Conservation (phyloP, 257 asterid species). For the Solanum pinnatisectum region DNA sequence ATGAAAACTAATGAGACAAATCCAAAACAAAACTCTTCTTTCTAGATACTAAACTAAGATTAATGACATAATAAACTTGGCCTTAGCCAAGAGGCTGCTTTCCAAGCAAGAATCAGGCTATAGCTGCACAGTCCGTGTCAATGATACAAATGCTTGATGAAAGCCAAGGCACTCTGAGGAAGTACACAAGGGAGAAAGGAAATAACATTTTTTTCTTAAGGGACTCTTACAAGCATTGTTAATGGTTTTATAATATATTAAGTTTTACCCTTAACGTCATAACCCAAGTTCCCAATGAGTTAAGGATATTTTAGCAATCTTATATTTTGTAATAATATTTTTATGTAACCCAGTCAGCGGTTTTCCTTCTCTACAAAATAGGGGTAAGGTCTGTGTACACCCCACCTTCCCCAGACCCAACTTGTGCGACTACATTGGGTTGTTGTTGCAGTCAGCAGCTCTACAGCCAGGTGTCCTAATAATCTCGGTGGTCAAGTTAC, state of each 20-base stretch:
- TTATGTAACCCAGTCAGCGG: background rate
- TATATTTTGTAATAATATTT: background rate
- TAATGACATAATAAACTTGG: background rate
- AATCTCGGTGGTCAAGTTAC: background rate
- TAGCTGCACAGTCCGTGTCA: background rate
- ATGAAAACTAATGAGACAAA: background rate
- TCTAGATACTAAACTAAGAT: background rate
- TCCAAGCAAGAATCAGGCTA: background rate
- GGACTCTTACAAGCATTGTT: background rate
- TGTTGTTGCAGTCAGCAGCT: background rate
- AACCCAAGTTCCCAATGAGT: background rate
- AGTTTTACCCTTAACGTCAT: background rate
- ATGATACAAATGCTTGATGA: background rate
- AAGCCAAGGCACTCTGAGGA: background rate
- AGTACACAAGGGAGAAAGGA: background rate
- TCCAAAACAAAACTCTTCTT: background rate
- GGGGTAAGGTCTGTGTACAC: background rate
- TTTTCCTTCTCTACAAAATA: background rate
- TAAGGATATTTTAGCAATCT: background rate
- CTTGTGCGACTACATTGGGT: background rate
- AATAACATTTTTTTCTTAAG: background rate
- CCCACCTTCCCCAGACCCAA: background rate
- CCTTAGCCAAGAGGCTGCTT: background rate
- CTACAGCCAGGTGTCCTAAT: background rate
- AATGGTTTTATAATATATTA: background rate